A percentile compares a stretch with the other conserved stretches of the same genome.
Evolutionary conservation across 805 yeast species (phyloP).

Genomic region (Saccharomyces paradoxus): DNA sequence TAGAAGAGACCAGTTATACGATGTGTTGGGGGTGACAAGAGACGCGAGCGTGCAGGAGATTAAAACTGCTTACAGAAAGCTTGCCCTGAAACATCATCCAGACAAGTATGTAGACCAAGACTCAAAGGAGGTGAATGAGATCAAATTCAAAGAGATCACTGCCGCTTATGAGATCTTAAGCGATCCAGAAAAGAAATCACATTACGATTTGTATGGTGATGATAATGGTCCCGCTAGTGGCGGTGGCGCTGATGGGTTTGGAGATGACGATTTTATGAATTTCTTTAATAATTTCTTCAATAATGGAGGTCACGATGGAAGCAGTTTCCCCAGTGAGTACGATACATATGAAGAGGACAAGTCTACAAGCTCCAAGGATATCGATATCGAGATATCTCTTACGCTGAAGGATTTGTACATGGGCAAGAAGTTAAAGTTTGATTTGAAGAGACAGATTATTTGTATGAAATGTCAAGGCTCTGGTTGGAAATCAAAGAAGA

Average conservation of each 20-base stretch:
- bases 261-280: slow-evolving; percentile 68
- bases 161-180: slow-evolving; percentile 79
- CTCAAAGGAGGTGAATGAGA: slow-evolving; percentile 59
- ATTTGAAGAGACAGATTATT: slow-evolving; percentile 60
- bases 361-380: slow-evolving; percentile 9
- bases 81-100: slow-evolving; percentile 81
- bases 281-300: slow-evolving; percentile 43
- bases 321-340: neutral
- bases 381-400: slow-evolving; percentile 57
- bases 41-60: slow-evolving; percentile 66
- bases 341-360: slow-evolving; percentile 14
- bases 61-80: slow-evolving; percentile 73
- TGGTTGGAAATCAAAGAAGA: slow-evolving; percentile 46
- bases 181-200: slow-evolving; percentile 54
- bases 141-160: slow-evolving; percentile 70
- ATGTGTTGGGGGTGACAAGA: slow-evolving; percentile 57
- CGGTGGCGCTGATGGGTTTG: slow-evolving; percentile 33
- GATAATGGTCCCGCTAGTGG: neutral
- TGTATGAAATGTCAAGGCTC: slow-evolving; percentile 70
- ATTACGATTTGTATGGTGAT: slow-evolving; percentile 52
- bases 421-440: slow-evolving; percentile 72
- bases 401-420: slow-evolving; percentile 66
- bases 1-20: slow-evolving; percentile 36
- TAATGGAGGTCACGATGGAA: neutral
- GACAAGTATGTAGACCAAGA: slow-evolving; percentile 71